These are phyloP conservation scores for Eragrostis tef DNA, from an alignment of 202 grass and related monocot genomes.

Conservation along the genomic window DNA sequence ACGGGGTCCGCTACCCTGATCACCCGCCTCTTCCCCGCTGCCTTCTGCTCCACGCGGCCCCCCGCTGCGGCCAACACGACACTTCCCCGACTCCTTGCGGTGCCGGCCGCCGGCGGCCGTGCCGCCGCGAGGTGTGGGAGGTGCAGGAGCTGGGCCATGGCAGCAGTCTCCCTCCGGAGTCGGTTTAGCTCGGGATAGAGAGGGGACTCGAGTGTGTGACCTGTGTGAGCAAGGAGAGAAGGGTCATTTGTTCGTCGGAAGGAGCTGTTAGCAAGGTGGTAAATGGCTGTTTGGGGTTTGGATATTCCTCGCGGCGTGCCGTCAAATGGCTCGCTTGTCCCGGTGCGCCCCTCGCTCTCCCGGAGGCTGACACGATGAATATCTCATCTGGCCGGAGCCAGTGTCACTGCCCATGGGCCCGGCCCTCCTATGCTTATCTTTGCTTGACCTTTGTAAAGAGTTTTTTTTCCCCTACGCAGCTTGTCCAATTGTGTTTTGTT, in stretches of 20 bases:
- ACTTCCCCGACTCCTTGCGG: constrained; percentile 42
- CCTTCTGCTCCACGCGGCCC: constrained; percentile 62
- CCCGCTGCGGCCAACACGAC: constrained; percentile 12
- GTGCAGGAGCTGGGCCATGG: constrained; percentile 71
- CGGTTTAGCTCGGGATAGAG: constrained; percentile 17
- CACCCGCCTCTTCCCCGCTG: constrained; percentile 47
- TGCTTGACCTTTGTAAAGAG: no score
- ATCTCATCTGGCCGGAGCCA: neutral
- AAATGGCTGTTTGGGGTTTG: neutral
- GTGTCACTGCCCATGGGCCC: constrained; percentile 23
- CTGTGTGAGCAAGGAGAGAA: neutral
- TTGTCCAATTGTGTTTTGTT: no score
- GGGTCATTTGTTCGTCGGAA: constrained; percentile 2
- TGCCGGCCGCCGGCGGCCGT: constrained; percentile 20
- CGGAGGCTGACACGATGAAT: neutral
- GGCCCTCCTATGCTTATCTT: neutral
- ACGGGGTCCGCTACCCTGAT: constrained; percentile 78
- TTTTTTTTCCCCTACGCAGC: no score
- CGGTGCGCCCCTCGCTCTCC: neutral
- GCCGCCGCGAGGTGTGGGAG: constrained; percentile 58
- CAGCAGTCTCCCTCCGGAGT: neutral
- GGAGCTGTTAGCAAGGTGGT: neutral
- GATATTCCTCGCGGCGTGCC: constrained; percentile 36
- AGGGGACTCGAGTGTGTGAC: neutral
- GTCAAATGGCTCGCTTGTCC: neutral